Percentiles rank a stretch among this genome's conserved stretches.
phyloP scores from a whole-genome alignment of 768 basidiomycete species.

The Trametes punicea region DNA sequence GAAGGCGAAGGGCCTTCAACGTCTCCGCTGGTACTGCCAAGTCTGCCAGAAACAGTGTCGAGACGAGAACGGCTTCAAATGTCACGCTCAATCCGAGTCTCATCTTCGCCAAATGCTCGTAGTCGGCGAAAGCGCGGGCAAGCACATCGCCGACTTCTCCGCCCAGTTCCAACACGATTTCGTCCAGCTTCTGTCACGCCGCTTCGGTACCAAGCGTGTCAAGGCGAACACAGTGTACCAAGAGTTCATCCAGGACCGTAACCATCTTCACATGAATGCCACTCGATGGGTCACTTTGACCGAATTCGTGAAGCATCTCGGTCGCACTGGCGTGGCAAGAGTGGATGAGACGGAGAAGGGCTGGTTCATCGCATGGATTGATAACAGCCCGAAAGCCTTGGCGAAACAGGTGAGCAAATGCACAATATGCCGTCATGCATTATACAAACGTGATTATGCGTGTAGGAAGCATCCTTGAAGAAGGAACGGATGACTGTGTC shows the following conservation, averaged over 20 bases:
- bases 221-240: slow-evolving; percentile 95
- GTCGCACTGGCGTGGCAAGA: slow-evolving; percentile 77
- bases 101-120: slow-evolving; percentile 97
- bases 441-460: not conserved
- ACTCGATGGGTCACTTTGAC: slow-evolving; percentile 97
- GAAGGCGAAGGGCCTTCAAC: slow-evolving; percentile 95
- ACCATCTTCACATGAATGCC: slow-evolving; percentile 96
- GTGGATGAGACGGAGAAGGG: slow-evolving; percentile 99
- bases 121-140: slow-evolving; percentile 90
- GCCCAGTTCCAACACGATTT: slow-evolving; percentile 88
- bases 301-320: slow-evolving; percentile 91
- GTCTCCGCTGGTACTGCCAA: slow-evolving; percentile 98
- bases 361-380: slow-evolving; percentile 97
- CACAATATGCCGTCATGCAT: not conserved
- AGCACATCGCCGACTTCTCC: slow-evolving; percentile 90
- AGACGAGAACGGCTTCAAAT: slow-evolving; percentile 99
- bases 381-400: slow-evolving; percentile 91
- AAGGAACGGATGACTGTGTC: slow-evolving; percentile 89
- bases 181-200: slow-evolving; percentile 81
- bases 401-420: slow-evolving; percentile 68
- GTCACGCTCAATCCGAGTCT: slow-evolving; percentile 81
- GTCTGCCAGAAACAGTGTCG: slow-evolving; percentile 98
- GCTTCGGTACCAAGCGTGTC: slow-evolving; percentile 95
- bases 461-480: slow-evolving; percentile 79
- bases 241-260: slow-evolving; percentile 93